Evolutionary conservation across 1,139 yeast genomes (phyloP), one percentile per base, ranked within the genome.

Genomic region (Protomyces inundatus): DNA sequence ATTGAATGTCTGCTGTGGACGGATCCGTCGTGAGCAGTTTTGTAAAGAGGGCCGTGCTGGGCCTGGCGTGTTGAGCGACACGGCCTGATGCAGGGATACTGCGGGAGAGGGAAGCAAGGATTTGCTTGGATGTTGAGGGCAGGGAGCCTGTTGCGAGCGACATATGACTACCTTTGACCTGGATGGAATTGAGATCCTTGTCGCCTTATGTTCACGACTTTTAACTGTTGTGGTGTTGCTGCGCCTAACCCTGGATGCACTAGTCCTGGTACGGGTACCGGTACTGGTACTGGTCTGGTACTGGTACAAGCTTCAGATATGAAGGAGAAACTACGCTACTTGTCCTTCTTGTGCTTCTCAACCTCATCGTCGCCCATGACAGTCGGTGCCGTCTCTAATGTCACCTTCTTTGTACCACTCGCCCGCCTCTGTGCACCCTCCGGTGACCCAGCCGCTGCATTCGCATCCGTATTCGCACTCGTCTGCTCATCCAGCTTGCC

Each of bases 391-490:
- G 36, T 42, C 9, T 42, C 58, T 35, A 54, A 32, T 9, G 45
- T 54, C 40, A 54, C 58, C 30, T 46, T 55, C 45, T 36, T 45
- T 10, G 10, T 53, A 7, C 34, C 10, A 16, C 54, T 37, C 1
- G 39, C 33, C 51, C 48, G 35, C 5, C 58, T n/a, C 34, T n/a
- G 12, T 1, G 53, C 4, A 6, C 50, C 55, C 4, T 42, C 30
- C 39, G 39, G 12, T 23, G 23, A 23, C 23, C 23, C 23, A 7
- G 12, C 9, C 39, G 39, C 9, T 10, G 53, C 34, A 30, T 50
- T 50, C 33, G 36, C 61, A 23, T 30, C 61, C 34, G 59, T 55
- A 10, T 50, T 50, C 16, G 54, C 55, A 37, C 42, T 39, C 10
- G 61, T 57, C 50, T 36, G 32, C 12, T 36, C 46, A 32, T 57